Base-by-base conservation (phyloP, 306 rosid genomes). In the Gastrolobium villosum region DNA sequence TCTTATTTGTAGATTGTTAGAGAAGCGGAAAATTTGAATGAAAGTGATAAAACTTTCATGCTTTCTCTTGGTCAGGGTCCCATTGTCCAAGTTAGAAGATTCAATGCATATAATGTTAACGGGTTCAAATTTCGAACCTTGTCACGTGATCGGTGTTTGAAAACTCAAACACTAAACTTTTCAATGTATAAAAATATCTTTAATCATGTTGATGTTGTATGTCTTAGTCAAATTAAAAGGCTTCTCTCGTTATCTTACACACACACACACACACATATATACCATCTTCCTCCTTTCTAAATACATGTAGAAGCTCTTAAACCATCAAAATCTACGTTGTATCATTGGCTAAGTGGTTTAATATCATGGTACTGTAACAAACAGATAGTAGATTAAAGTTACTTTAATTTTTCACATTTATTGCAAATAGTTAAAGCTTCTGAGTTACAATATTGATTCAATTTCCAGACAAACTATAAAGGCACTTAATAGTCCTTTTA, bases 181-280 rank as follows among this genome's bases (percentile, higher is more conserved):
- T n/a, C n/a, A n/a, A n/a, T n/a, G n/a, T n/a, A n/a, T 64, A 11
- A 20, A 48, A 32, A 31, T 72, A 46, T 50, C 13, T 59, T 13
- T 26, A 71, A 46, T 46, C 34, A 56, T 49, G 66, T 28, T 70
- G 37, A 55, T 60, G 41, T 35, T 75, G 44, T 4, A 52, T 61
- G 65, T 34, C 57, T 60, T 74, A 6, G 35, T 75, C 60, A 30
- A 64, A 14, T 14, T 82, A 46, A 76, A 52, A 34, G 35, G 41
- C 53, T 50, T 61, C 46, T 84, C 20, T 36, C 2, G 5, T 34
- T 75, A 69, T 75, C 14, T 32, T 56, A 56, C 30, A 28, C 59
- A 11, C 59, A 28, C 35, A 11, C 2, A 35, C 5, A 11, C 45
- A 28, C 65, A 37, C 40, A 39, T 45, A 30, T 8, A 30, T 34